Conservation (phyloP, 345 rosid genomes). For the Geranium brycei region DNA sequence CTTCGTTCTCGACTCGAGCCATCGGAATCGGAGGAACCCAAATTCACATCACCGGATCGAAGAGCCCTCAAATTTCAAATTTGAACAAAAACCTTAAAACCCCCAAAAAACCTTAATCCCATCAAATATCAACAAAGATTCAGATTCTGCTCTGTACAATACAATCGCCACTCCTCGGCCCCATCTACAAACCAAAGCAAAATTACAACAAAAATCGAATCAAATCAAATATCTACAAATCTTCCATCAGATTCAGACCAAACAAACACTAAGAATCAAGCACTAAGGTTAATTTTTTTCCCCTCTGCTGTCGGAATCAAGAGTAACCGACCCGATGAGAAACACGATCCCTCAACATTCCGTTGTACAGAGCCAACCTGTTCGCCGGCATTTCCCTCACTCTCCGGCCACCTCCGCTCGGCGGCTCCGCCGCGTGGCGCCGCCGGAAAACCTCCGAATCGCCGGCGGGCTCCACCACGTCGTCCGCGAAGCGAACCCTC, state of each 20-base stretch:
- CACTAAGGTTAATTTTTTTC: too few relatives aligned
- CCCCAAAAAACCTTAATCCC: too few relatives aligned
- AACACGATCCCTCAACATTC: constrained; percentile 52
- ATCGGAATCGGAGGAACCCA: too few relatives aligned
- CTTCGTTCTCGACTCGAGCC: too few relatives aligned
- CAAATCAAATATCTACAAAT: not conserved
- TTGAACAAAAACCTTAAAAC: too few relatives aligned
- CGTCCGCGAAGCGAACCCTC: constrained; percentile 46
- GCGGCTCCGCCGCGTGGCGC: constrained; percentile 6
- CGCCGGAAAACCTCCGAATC: constrained; percentile 36
- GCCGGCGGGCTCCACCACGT: constrained; percentile 43
- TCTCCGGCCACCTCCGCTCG: constrained; percentile 5
- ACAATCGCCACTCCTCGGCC: not conserved
- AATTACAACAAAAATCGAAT: too few relatives aligned
- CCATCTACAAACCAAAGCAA: too few relatives aligned
- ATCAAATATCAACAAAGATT: too few relatives aligned
- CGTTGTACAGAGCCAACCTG: constrained; percentile 54
- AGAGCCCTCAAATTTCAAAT: too few relatives aligned
- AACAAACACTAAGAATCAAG: not conserved
- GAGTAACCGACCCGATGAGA: constrained; percentile 36
- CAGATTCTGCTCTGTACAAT: not conserved
- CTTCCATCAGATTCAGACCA: too few relatives aligned
- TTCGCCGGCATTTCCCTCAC: constrained; percentile 47
- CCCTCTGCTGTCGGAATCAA: too few relatives aligned
- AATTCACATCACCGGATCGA: too few relatives aligned